Conservation (phyloP, 345 rosid species). For the Eucalyptus guilfoylei region DNA sequence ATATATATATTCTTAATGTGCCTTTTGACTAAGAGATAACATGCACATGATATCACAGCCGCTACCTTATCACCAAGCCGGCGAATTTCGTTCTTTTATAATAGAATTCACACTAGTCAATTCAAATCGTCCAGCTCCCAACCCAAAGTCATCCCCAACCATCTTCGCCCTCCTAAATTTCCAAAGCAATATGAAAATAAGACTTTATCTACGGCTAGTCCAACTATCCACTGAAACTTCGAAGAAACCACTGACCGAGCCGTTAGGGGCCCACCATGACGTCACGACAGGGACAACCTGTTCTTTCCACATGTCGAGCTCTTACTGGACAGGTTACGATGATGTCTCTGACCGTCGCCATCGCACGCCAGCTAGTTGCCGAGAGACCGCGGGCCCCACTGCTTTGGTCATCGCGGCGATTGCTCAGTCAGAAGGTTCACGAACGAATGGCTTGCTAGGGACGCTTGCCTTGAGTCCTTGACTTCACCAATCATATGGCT, state of each 20-base stretch:
- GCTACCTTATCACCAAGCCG: neutral
- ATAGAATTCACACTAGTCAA: neutral
- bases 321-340: neutral
- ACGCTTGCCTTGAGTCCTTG: neutral
- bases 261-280: neutral
- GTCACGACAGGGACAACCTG: neutral
- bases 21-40: neutral
- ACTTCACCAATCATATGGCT: neutral
- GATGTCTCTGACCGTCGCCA: neutral
- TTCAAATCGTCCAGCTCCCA: neutral
- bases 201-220: neutral
- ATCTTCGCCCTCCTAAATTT: neutral
- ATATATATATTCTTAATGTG: no score
- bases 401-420: neutral
- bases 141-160: neutral
- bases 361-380: neutral
- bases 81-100: neutral
- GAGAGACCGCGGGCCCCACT: neutral
- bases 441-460: neutral
- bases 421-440: neutral
- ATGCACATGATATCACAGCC: neutral
- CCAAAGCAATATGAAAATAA: no score
- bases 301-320: neutral
- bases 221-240: neutral
- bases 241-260: fast-evolving